Evolutionary conservation across 2,329 filamentous ascomycete species (phyloP).

Genomic region (Microsporum ferrugineum): DNA sequence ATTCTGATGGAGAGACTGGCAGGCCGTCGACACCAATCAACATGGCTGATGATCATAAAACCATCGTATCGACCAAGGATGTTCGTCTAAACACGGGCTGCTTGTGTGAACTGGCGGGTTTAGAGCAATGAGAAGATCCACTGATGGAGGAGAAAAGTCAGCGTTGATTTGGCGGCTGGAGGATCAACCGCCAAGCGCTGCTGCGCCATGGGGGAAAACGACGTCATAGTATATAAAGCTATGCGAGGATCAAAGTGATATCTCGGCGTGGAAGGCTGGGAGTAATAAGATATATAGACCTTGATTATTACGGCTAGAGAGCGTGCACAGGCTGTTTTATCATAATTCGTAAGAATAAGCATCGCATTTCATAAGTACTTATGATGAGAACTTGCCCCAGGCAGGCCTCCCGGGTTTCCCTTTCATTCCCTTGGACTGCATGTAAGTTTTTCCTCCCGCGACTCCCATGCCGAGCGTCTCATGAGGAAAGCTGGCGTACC

Average conservation of each 20-base stretch:
- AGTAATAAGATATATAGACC: background rate
- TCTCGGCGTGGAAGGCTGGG: too few relatives aligned
- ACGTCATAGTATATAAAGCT: background rate
- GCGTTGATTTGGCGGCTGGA: background rate
- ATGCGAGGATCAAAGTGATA: background rate
- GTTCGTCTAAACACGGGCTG: background rate
- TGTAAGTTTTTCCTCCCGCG: background rate
- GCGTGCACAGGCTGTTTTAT: background rate
- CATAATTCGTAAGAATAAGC: background rate
- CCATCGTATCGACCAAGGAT: background rate
- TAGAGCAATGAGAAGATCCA: background rate
- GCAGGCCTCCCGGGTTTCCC: background rate
- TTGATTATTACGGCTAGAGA: background rate
- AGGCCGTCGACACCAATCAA: background rate
- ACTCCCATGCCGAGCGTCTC: background rate
- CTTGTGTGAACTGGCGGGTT: background rate
- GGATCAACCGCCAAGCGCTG: background rate
- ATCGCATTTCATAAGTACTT: background rate
- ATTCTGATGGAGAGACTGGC: background rate
- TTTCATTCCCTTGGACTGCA: background rate
- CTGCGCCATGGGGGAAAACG: background rate
- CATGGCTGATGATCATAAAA: background rate
- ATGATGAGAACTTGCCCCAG: background rate
- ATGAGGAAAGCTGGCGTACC: slow-evolving; percentile 14
- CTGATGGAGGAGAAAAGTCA: background rate